Evolutionary conservation across 106 monocot species (phyloP), one percentile per base, ranked within the genome.

Genomic region (Ottelia alismoides): DNA sequence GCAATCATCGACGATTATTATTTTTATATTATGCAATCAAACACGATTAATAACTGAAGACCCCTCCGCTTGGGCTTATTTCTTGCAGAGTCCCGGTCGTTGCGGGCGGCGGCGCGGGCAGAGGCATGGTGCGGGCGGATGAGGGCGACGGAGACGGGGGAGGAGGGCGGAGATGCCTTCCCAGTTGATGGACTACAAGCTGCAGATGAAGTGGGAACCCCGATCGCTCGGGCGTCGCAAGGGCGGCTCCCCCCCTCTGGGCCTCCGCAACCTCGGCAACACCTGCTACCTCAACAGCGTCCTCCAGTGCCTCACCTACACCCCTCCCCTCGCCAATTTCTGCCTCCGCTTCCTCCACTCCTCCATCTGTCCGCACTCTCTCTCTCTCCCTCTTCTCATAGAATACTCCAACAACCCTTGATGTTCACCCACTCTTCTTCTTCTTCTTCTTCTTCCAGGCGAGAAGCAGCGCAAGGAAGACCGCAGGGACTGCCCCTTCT

Each of bases 231-330:
- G 67, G 49, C 70, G 69, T 27, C 71, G 81, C 51, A 70, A 60
- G 60, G 58, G 51, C 26, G 68, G 71, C 10, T 64, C 72, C 9
- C 66, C 78, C 9, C 93, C 93, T 3, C 67, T 81, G 22, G 93
- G 93, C 20, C 88, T 94, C 10, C 75, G 73, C 57, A 94, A 94
- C 55, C 84, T 94, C 55, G 93, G 93, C 55, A 94, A 94, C 71
- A 68, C 78, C 32, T 88, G 93, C 73, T 94, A 94, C 71, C 77
- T 94, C 68, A 94, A 94, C 68, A 84, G 84, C 72, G 88, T 94
- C 55, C 81, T 94, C 52, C 93, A 94, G 76, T 94, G 93, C 78
- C 77, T 94, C 47, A 75, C 84, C 54, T 88, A 75, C 68, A 94
- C 93, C 21, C 88, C 93, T 66, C 93, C 93, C 56, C 80, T 94